phyloP scores from a whole-genome alignment of 2,329 filamentous ascomycete genomes.

The Botrytis aclada region DNA sequence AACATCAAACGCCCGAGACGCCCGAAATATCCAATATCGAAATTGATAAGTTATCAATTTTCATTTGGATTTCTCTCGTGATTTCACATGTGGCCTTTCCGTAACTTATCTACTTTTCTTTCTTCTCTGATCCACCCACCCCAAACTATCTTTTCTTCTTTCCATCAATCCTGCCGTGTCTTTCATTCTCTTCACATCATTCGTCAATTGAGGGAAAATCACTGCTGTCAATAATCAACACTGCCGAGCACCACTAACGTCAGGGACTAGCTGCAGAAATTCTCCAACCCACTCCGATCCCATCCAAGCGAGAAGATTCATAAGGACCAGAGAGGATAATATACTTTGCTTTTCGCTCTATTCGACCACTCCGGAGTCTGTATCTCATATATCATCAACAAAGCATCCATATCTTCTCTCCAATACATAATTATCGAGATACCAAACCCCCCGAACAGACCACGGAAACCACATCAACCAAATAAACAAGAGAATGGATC shows the following conservation, averaged over 20 bases:
- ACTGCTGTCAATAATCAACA: neutral
- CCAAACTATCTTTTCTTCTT: neutral
- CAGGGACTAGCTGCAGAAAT: neutral
- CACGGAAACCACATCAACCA: no score
- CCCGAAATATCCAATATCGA: neutral
- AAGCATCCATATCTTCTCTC: no score
- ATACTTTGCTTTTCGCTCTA: neutral
- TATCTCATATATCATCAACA: neutral
- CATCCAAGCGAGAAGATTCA: neutral
- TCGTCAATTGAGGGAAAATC: neutral
- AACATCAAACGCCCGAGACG: neutral
- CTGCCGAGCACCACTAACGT: neutral
- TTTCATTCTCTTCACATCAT: neutral
- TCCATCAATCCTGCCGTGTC: neutral
- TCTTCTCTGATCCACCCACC: neutral
- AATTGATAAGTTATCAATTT: no score
- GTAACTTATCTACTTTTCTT: neutral
- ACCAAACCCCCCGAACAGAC: neutral
- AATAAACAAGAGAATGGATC: neutral
- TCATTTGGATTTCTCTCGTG: neutral
- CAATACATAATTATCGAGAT: neutral
- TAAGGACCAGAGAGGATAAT: neutral
- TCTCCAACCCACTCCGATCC: neutral
- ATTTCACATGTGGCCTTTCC: neutral
- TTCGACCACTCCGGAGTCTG: neutral